Evolutionary conservation across 1,139 yeast genomes (phyloP).

Genomic region (Lodderomyces theae): DNA sequence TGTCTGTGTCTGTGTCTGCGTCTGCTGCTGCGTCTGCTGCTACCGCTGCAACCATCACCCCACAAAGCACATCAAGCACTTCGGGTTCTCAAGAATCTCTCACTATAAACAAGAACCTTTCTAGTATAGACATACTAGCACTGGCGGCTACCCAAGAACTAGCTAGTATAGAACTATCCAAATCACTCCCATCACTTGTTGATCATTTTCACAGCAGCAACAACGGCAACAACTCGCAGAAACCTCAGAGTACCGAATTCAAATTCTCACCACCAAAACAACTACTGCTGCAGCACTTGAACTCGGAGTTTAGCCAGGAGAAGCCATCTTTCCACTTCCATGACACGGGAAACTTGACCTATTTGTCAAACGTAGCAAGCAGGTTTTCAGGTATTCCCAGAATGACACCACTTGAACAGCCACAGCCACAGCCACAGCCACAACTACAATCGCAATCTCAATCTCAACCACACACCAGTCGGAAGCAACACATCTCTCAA

Average conservation of each 20-base stretch:
- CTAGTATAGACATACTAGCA: constrained; percentile 71
- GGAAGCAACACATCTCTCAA: constrained; percentile 29
- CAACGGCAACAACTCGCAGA: constrained; percentile 3
- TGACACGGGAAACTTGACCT: constrained; percentile 22
- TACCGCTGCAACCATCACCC: too few relatives aligned
- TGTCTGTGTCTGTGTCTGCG: not conserved
- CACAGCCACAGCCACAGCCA: constrained; percentile 3
- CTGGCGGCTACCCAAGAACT: constrained; percentile 81
- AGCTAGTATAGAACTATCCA: constrained; percentile 50
- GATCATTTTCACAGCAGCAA: too few relatives aligned
- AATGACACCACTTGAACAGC: constrained; percentile 13
- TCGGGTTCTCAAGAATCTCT: constrained; percentile 2
- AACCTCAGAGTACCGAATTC: not conserved
- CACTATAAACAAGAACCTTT: constrained; percentile 12
- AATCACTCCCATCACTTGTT: constrained; percentile 63
- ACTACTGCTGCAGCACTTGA: not conserved
- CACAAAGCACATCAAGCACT: not conserved
- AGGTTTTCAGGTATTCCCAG: constrained; percentile 13
- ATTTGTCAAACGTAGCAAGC: constrained; percentile 29
- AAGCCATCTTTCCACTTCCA: constrained; percentile 13
- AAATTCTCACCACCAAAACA: constrained; percentile 1
- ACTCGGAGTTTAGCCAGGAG: not conserved
- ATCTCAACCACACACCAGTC: constrained; percentile 4
- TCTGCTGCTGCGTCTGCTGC: too few relatives aligned
- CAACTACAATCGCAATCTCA: constrained; percentile 13